phyloP scores from a whole-genome alignment of 2,329 filamentous ascomycete genomes.

The Saccharata proteae region DNA sequence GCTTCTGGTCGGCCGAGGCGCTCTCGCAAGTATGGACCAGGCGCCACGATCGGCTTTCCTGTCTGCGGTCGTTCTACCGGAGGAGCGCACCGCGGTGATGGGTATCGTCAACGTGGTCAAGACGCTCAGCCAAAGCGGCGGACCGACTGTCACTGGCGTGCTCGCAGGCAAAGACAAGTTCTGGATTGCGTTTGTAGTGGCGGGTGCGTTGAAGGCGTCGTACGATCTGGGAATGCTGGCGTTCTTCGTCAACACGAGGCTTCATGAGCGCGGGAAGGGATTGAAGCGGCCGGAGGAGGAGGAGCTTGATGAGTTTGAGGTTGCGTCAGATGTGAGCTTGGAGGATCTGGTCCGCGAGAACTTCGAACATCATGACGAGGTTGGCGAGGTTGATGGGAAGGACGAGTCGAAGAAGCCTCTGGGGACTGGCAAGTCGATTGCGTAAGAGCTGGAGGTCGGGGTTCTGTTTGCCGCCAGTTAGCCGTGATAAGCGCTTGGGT shows the following conservation, averaged over 20 bases:
- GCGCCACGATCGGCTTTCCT: constrained; percentile 25
- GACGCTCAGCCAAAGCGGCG: constrained; percentile 20
- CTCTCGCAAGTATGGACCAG: constrained; percentile 26
- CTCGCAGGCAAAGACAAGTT: constrained; percentile 21
- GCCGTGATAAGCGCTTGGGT: too few species aligned
- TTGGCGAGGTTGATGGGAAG: too few species aligned
- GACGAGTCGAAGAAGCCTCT: too few species aligned
- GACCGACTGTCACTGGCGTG: constrained; percentile 23
- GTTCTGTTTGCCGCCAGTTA: too few species aligned
- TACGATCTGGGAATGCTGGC: constrained; percentile 25
- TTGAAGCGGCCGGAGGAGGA: constrained; percentile 12
- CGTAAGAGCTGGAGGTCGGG: too few species aligned
- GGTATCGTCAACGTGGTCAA: constrained; percentile 28
- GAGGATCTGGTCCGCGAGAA: too few species aligned
- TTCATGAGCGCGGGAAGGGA: constrained; percentile 12
- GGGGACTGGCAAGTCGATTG: too few species aligned
- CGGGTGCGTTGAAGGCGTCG: constrained; percentile 21
- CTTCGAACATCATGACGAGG: too few species aligned
- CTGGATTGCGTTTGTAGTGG: constrained; percentile 27
- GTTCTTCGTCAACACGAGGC: constrained; percentile 23
- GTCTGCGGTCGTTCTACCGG: constrained; percentile 19
- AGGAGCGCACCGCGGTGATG: constrained; percentile 27
- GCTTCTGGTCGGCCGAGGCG: constrained; percentile 19
- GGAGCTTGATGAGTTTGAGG: background rate
- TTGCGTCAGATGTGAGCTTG: too few species aligned